A percentile compares a stretch with the other conserved stretches of the same genome.
Conservation (phyloP, 441 rosid species). For the Jatropha multifida region DNA sequence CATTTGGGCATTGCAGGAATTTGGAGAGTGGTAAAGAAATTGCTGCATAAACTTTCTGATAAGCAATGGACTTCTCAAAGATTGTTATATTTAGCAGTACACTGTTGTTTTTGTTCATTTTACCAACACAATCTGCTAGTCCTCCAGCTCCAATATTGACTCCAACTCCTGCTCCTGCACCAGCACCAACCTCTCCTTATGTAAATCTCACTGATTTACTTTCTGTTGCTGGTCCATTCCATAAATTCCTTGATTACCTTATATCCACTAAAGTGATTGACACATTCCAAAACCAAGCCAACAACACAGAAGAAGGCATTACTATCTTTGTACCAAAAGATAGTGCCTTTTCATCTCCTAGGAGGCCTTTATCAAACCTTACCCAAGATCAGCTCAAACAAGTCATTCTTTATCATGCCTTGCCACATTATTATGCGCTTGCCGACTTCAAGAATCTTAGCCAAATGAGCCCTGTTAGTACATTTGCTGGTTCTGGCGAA, state of each 20-base stretch:
- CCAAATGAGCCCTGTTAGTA: constrained; percentile 51
- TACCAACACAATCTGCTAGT: constrained; percentile 48
- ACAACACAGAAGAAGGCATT: constrained; percentile 79
- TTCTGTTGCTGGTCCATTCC: constrained; percentile 83
- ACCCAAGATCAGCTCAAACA: constrained; percentile 71
- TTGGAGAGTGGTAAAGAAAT: constrained; percentile 28
- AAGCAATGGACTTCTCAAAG: constrained; percentile 40
- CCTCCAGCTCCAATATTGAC: constrained; percentile 83
- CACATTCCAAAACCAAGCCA: constrained; percentile 92
- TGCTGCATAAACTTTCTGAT: constrained; percentile 21
- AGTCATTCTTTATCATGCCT: constrained; percentile 72
- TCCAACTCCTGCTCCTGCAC: constrained; percentile 58
- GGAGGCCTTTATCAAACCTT: constrained; percentile 64
- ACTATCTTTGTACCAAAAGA: constrained; percentile 87
- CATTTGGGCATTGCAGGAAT: constrained; percentile 37
- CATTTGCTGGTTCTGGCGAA: constrained; percentile 64
- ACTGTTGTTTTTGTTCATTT: constrained; percentile 39
- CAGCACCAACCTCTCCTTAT: constrained; percentile 61
- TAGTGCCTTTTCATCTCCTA: constrained; percentile 67
- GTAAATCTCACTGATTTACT: constrained; percentile 82
- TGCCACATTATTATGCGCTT: constrained; percentile 71
- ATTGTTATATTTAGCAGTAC: constrained; percentile 32
- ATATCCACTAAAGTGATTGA: constrained; percentile 72
- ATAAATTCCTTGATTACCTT: constrained; percentile 70
- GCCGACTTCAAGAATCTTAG: constrained; percentile 85